Evolutionary conservation across 2,329 filamentous ascomycete species (phyloP).

Genomic region (Cercospora citrullina): DNA sequence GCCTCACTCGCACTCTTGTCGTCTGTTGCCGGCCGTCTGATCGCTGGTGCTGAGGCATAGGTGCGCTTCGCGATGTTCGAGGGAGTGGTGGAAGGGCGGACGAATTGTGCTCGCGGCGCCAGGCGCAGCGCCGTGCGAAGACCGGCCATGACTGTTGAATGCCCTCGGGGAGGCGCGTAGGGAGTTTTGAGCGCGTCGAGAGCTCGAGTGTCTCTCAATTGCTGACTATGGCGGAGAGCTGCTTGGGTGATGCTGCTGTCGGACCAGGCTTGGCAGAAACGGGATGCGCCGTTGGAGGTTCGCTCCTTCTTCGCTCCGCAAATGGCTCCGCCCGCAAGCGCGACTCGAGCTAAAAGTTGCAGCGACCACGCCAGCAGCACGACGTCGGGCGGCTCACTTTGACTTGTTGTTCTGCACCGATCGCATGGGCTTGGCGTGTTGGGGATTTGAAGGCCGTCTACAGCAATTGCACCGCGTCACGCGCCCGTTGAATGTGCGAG

Average conservation of each 20-base stretch:
- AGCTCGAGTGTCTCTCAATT: constrained; percentile 10
- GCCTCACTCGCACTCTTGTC: constrained; percentile 30
- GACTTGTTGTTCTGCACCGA: neutral
- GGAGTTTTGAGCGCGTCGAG: constrained; percentile 2
- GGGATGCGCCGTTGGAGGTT: constrained; percentile 1
- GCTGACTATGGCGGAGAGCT: neutral
- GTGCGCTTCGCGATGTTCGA: constrained; percentile 29
- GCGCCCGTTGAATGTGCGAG: constrained; percentile 7
- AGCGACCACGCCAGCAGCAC: neutral
- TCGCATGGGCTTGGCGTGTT: constrained; percentile 9
- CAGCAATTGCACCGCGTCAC: neutral
- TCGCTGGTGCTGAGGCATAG: constrained; percentile 27
- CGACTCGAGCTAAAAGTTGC: constrained; percentile 10
- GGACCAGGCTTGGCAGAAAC: constrained; percentile 8
- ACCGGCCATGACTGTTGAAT: constrained; percentile 30
- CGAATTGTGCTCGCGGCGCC: constrained; percentile 34
- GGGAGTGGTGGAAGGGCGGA: constrained; percentile 28
- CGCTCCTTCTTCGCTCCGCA: constrained; percentile 12
- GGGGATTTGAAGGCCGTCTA: neutral
- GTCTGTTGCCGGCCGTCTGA: constrained; percentile 26
- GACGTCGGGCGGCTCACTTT: neutral
- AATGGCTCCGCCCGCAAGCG: constrained; percentile 6
- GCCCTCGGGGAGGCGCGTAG: neutral
- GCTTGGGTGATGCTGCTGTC: constrained; percentile 4
- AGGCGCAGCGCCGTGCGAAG: constrained; percentile 32